These are phyloP conservation scores for Fraxinus baroniana DNA, from an alignment of 305 asterid genomes.

Conservation along the genomic window DNA sequence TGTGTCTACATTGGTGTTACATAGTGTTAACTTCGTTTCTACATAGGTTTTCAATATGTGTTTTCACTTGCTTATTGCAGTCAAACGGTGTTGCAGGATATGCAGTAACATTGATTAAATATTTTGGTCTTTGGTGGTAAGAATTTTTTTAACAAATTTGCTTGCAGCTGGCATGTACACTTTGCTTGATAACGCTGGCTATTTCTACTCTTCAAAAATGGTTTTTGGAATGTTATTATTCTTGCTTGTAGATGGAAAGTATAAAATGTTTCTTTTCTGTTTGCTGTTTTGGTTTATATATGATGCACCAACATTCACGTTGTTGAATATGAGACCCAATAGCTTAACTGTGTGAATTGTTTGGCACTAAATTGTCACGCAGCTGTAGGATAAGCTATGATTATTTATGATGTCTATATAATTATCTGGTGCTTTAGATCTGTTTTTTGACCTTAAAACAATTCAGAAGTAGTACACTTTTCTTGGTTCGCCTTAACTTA, in stretches of 20 bases:
- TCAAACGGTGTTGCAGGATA: conserved; percentile 85
- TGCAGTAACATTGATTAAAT: conserved; percentile 64
- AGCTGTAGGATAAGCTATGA: not conserved
- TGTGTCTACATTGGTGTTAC: too few relatives aligned
- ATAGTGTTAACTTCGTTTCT: conserved; percentile 9
- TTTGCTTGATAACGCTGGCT: not conserved
- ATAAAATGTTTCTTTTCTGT: not conserved
- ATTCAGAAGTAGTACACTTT: not conserved
- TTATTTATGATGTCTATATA: not conserved
- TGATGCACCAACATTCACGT: not conserved
- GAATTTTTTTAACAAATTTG: conserved; percentile 22
- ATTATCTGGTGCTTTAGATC: not conserved
- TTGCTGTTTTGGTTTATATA: not conserved
- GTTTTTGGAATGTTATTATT: not conserved
- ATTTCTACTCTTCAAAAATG: not conserved
- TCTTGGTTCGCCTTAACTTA: not conserved
- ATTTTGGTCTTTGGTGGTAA: conserved; percentile 91
- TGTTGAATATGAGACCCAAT: not conserved
- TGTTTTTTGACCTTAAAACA: conserved; percentile 6
- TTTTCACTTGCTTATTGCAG: conserved; percentile 43
- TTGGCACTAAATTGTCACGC: not conserved
- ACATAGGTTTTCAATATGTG: conserved; percentile 12
- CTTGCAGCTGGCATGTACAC: conserved; percentile 2
- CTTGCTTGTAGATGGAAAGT: not conserved
- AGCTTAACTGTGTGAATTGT: not conserved